Evolutionary conservation across 352 stramenopile genomes (phyloP).

Genomic region (Discostella stelligera): DNA sequence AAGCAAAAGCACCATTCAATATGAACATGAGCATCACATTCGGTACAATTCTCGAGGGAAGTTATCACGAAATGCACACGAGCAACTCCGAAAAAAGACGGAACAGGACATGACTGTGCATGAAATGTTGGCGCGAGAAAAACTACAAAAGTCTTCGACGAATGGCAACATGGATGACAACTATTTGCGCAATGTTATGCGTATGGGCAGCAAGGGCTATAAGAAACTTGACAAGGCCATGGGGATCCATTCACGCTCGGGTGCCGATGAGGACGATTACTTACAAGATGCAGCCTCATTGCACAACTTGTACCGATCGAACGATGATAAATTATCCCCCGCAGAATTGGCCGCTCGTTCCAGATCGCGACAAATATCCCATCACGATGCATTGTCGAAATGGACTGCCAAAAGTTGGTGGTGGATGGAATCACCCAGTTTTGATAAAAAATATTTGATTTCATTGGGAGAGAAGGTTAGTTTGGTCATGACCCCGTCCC

Average conservation of each 20-base stretch:
- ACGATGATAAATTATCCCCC: conserved; percentile 41
- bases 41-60: conserved; percentile 34
- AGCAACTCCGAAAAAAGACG: conserved; percentile 22
- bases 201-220: conserved; percentile 51
- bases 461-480: conserved; percentile 62
- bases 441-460: conserved; percentile 65
- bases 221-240: conserved; percentile 41
- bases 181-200: conserved; percentile 60
- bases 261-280: conserved; percentile 53
- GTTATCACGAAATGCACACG: conserved; percentile 28
- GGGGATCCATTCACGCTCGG: conserved; percentile 13
- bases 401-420: conserved; percentile 65
- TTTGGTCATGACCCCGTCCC: conserved; percentile 59
- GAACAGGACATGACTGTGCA: conserved; percentile 57
- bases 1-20: neutral
- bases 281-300: conserved; percentile 21
- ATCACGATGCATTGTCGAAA: conserved; percentile 51
- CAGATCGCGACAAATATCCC: conserved; percentile 41
- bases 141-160: neutral
- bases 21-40: conserved; percentile 1
- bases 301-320: conserved; percentile 40
- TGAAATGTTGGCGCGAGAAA: conserved; percentile 56
- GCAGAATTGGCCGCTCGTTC: conserved; percentile 34
- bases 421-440: conserved; percentile 72
- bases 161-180: conserved; percentile 63